These are phyloP conservation scores for Megacollybia marginata DNA, from an alignment of 768 basidiomycete species.

Conservation along the genomic window DNA sequence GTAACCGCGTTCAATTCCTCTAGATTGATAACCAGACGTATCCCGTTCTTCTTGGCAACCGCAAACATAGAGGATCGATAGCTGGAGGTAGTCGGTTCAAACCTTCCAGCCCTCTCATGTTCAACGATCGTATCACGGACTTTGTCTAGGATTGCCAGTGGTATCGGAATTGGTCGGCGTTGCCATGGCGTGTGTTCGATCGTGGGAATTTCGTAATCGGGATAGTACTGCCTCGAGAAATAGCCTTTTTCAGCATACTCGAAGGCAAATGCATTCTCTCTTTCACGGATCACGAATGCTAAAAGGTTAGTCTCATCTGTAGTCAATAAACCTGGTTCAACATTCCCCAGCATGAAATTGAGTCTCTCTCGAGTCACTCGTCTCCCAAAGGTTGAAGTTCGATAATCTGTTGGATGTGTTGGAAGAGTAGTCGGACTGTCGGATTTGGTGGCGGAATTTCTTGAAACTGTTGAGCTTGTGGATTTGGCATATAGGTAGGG, in stretches of 20 bases:
- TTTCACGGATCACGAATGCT: constrained; percentile 3
- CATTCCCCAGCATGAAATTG: constrained; percentile 8
- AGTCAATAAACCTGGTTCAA: constrained; percentile 7
- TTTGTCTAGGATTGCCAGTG: constrained; percentile 12
- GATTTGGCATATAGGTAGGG: constrained; percentile 17
- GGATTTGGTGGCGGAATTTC: constrained; percentile 5
- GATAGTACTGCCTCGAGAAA: constrained; percentile 22
- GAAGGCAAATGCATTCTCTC: constrained; percentile 15
- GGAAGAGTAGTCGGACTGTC: constrained; percentile 7
- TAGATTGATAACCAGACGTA: no score
- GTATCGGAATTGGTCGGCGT: constrained; percentile 17
- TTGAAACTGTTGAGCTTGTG: constrained; percentile 5
- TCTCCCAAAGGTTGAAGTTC: background rate
- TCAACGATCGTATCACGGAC: constrained; percentile 15
- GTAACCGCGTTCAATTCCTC: no score
- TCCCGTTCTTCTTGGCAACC: constrained; percentile 20
- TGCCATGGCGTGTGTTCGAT: constrained; percentile 23
- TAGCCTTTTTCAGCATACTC: constrained; percentile 20
- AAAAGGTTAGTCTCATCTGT: constrained; percentile 9
- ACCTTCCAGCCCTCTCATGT: constrained; percentile 12
- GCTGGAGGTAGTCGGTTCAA: constrained; percentile 14
- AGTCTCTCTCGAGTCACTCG: constrained; percentile 6
- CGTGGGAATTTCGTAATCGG: no score
- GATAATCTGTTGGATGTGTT: constrained; percentile 5
- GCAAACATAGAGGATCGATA: constrained; percentile 16